These are phyloP conservation scores for Priceomyces haplophilus DNA, from an alignment of 805 yeast species.

Conservation along the genomic window DNA sequence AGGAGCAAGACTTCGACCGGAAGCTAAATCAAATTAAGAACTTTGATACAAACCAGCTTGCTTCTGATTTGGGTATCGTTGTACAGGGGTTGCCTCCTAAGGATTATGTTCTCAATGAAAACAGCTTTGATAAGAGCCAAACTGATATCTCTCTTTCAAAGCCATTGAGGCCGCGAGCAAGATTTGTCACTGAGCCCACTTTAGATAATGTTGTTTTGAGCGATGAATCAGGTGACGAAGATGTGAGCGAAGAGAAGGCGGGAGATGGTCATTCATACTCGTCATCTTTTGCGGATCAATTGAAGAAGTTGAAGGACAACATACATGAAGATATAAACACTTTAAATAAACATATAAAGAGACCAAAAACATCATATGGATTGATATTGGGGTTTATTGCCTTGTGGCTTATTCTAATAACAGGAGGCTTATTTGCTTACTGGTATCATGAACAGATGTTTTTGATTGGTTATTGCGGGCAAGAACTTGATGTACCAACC, in stretches of 20 bases:
- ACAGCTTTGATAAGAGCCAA: conserved; percentile 8
- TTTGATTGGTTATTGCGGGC: conserved; percentile 73
- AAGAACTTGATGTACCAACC: conserved; percentile 47
- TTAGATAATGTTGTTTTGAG: conserved; percentile 1
- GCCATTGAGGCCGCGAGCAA: conserved; percentile 1
- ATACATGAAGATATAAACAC: conserved; percentile 1
- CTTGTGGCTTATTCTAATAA: conserved; percentile 34
- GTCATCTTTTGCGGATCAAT: not conserved
- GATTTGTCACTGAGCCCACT: not conserved
- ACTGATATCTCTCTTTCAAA: not conserved
- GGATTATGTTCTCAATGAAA: conserved; percentile 3
- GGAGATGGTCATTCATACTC: conserved; percentile 5
- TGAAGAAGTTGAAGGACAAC: not conserved
- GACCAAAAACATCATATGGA: conserved; percentile 5
- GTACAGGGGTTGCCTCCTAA: conserved; percentile 16
- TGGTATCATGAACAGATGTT: conserved; percentile 67
- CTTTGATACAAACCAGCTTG: conserved; percentile 22
- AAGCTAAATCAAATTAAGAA: conserved; percentile 16
- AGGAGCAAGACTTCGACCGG: conserved; percentile 23
- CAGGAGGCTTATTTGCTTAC: conserved; percentile 39
- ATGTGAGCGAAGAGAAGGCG: conserved; percentile 11
- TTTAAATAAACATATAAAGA: not conserved
- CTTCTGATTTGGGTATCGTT: conserved; percentile 31
- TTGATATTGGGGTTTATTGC: conserved; percentile 15
- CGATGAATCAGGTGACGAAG: conserved; percentile 17